Evolutionary conservation across 2,329 filamentous ascomycete species (phyloP).

Genomic region (Colletotrichum eremochloae): DNA sequence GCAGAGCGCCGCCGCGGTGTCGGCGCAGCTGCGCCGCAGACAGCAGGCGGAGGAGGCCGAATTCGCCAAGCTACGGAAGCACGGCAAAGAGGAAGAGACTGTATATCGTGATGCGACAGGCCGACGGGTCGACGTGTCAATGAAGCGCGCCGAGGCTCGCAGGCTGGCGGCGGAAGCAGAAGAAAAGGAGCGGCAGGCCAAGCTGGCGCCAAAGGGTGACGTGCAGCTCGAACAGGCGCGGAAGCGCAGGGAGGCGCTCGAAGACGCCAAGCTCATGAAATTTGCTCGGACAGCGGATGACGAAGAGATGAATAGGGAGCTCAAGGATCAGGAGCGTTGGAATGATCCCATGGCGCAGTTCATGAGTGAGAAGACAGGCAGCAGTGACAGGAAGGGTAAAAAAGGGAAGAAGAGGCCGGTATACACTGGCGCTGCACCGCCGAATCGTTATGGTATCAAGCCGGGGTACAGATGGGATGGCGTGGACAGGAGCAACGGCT

Average conservation of each 20-base stretch:
- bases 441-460: conserved; percentile 93
- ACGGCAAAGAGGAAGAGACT: conserved; percentile 76
- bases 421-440: conserved; percentile 84
- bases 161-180: conserved; percentile 74
- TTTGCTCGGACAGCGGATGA: conserved; percentile 88
- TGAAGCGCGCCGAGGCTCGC: conserved; percentile 90
- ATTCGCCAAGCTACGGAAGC: conserved; percentile 60
- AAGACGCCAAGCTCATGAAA: conserved; percentile 86
- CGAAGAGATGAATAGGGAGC: conserved; percentile 83
- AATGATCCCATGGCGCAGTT: conserved; percentile 94
- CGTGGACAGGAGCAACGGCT: conserved; percentile 92
- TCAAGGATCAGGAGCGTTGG: conserved; percentile 85
- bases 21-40: conserved; percentile 75
- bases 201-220: conserved; percentile 83
- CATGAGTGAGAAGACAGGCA: conserved; percentile 65
- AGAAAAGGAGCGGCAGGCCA: conserved; percentile 75
- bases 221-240: conserved; percentile 81
- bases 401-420: conserved; percentile 66
- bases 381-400: conserved; percentile 46
- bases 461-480: conserved; percentile 98
- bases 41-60: conserved; percentile 73
- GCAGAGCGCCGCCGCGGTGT: conserved; percentile 85
- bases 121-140: conserved; percentile 90
- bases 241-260: conserved; percentile 74
- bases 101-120: conserved; percentile 97